A percentile compares a stretch with the other conserved stretches of the same genome.
Evolutionary conservation across 2,329 filamentous ascomycete species (phyloP).

Genomic region (Fusarium transvaalense): DNA sequence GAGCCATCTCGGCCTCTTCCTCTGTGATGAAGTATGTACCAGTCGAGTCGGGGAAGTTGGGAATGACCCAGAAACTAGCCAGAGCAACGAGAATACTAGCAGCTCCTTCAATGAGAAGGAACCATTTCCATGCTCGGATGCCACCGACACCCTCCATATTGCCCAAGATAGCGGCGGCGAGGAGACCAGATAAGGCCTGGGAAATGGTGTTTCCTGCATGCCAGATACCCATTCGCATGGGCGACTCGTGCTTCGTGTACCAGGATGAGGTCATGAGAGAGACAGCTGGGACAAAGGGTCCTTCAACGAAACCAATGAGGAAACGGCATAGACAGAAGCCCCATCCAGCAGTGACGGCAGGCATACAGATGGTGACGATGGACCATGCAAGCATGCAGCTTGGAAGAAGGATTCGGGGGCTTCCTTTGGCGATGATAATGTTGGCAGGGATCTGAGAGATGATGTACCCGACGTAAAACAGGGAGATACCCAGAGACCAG

Average conservation of each 20-base stretch:
- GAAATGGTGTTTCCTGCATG: slow-evolving; percentile 61
- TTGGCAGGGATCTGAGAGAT: slow-evolving; percentile 61
- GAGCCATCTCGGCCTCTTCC: slow-evolving; percentile 56
- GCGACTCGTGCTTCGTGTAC: slow-evolving; percentile 61
- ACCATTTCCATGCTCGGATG: slow-evolving; percentile 58
- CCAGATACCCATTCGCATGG: slow-evolving; percentile 59
- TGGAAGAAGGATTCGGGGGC: slow-evolving; percentile 54
- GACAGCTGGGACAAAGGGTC: slow-evolving; percentile 59
- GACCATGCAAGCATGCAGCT: slow-evolving; percentile 58
- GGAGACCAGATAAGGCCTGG: slow-evolving; percentile 58
- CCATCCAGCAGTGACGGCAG: slow-evolving; percentile 51
- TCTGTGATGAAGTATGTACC: slow-evolving; percentile 54
- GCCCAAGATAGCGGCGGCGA: slow-evolving; percentile 59
- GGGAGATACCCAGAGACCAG: slow-evolving; percentile 57
- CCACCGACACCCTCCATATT: slow-evolving; percentile 56
- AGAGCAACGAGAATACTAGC: slow-evolving; percentile 52
- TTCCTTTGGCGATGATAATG: slow-evolving; percentile 58
- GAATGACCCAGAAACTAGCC: slow-evolving; percentile 53
- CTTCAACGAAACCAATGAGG: slow-evolving; percentile 50
- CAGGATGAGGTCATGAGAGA: slow-evolving; percentile 60
- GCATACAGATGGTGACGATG: slow-evolving; percentile 60
- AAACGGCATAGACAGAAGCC: slow-evolving; percentile 52
- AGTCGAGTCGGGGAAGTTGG: slow-evolving; percentile 51
- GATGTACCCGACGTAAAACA: slow-evolving; percentile 62
- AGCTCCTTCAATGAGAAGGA: slow-evolving; percentile 56